phyloP scores from a whole-genome alignment of 495 filamentous ascomycete genomes.

The Penicillium cosmopolitanum region DNA sequence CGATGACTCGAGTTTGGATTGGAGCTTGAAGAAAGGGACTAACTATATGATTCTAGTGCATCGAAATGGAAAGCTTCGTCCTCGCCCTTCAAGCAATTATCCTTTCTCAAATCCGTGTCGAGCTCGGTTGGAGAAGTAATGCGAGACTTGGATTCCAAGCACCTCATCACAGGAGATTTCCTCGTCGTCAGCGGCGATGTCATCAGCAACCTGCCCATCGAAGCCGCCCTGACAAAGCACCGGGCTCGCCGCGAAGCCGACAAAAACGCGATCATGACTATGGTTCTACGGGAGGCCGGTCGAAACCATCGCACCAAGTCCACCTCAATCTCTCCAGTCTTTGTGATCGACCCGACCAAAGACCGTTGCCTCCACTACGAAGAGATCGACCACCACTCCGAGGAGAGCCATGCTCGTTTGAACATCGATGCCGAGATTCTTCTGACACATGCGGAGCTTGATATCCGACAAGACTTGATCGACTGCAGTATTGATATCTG shows the following conservation, averaged over 20 bases:
- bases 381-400: slow-evolving; percentile 56
- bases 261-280: slow-evolving; percentile 98
- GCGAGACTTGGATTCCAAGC: slow-evolving; percentile 86
- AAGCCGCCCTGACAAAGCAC: slow-evolving; percentile 76
- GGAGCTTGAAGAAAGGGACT: slow-evolving; percentile 7
- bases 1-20: slow-evolving; percentile 3
- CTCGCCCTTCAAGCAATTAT: slow-evolving; percentile 83
- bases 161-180: slow-evolving; percentile 88
- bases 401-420: slow-evolving; percentile 56
- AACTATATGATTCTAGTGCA: slow-evolving; percentile 39
- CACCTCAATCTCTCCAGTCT: slow-evolving; percentile 74
- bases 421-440: slow-evolving; percentile 76
- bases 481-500: slow-evolving; percentile 98
- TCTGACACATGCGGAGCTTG: slow-evolving; percentile 64
- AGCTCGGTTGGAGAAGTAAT: slow-evolving; percentile 94
- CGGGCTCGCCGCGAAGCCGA: slow-evolving; percentile 78
- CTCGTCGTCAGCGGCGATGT: slow-evolving; percentile 91
- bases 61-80: slow-evolving; percentile 71
- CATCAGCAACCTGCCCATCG: slow-evolving; percentile 87
- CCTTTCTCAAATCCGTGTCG: slow-evolving; percentile 84
- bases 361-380: slow-evolving; percentile 93
- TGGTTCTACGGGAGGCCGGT: slow-evolving; percentile 84
- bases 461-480: slow-evolving; percentile 84
- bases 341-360: slow-evolving; percentile 79
- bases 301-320: slow-evolving; percentile 72